Base-by-base conservation (phyloP, 2,329 filamentous ascomycete genomes). In the Monosporascus sp. region DNA sequence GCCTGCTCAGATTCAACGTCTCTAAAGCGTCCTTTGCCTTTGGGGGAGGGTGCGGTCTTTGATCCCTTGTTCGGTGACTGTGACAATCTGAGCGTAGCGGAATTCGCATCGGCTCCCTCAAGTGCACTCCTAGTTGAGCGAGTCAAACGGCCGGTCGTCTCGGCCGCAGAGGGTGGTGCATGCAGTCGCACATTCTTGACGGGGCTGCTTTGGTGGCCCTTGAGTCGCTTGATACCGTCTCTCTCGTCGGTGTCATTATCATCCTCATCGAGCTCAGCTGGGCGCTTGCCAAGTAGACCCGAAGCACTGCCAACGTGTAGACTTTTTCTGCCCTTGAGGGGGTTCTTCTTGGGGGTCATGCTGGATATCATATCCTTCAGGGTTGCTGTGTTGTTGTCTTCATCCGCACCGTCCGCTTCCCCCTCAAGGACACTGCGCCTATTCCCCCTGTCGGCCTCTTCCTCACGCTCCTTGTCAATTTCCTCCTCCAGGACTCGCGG, bases 351-450 rank as follows among this genome's bases (percentile, higher is more conserved):
- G 0, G 90, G 89, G 24, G 87, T 91, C 57, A 93, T 76, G 53
- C 83, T 88, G 56, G 87, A 80, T 56, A 93, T 93, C 82, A 91
- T 86, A 58, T 90, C 87, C 57, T 83, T 87, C 44, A 93, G 72
- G 57, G 84, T 90, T 37, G 85, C 70, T 0, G 87, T 88, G 3
- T 75, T 76, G 58, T 90, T 86, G 47, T 76, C 80, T 36, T 85
- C 82, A 37, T 80, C 78, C 27, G 66, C 70, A 50, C 74, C 70
- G 61, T 81, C 70, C 6, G 72, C 75, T 60, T 82, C 79, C 34
- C 78, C 75, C 61, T 83, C 77, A 20, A 82, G 71, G 45, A 82
- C 78, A 48, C 72, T 77, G n/a, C 80, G 76, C 9, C 77, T 75
- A 62, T 80, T 82, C 64, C 88, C 85, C 51, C 78, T 80, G 31